phyloP scores from a whole-genome alignment of 192 early-diverging fungal genomes.

The Thoreauomyces humboldtii region DNA sequence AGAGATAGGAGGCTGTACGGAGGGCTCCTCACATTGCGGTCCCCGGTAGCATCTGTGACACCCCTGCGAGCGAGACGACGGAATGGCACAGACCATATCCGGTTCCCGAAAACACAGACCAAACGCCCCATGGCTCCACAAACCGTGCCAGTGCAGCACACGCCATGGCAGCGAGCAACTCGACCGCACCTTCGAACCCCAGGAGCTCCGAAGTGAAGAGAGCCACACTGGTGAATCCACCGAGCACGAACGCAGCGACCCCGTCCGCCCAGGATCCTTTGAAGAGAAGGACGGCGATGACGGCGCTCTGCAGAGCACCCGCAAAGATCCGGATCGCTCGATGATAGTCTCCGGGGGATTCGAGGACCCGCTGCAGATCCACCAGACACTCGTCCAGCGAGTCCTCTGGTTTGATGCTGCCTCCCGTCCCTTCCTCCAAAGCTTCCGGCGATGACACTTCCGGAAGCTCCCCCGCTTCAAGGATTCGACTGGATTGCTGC shows the following conservation, averaged over 20 bases:
- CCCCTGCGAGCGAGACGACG: conserved; percentile 13
- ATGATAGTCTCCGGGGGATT: conserved; percentile 19
- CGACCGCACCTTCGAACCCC: conserved; percentile 11
- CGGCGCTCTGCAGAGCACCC: conserved; percentile 1
- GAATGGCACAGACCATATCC: conserved; percentile 24
- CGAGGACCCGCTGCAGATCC: conserved; percentile 11
- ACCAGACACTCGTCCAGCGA: conserved; percentile 7
- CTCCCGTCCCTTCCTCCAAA: neutral
- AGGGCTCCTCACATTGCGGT: conserved; percentile 13
- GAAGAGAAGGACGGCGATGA: conserved; percentile 24
- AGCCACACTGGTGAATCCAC: neutral
- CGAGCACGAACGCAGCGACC: conserved; percentile 11
- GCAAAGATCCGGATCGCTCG: conserved; percentile 12
- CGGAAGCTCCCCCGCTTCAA: neutral
- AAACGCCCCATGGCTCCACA: conserved; percentile 3
- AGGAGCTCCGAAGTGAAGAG: conserved; percentile 14
- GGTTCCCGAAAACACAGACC: neutral
- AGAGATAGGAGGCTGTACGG: neutral
- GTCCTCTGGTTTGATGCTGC: conserved; percentile 7
- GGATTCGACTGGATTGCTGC: neutral
- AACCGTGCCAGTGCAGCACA: conserved; percentile 13
- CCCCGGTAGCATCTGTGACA: conserved; percentile 21
- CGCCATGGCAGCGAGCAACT: conserved; percentile 13
- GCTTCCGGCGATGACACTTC: neutral
- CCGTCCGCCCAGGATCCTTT: conserved; percentile 28